Percentiles rank a stretch among this genome's conserved stretches.
These are phyloP conservation scores for Crithidia fasciculata DNA, from an alignment of 208 protist genomes.

Conservation along the genomic window DNA sequence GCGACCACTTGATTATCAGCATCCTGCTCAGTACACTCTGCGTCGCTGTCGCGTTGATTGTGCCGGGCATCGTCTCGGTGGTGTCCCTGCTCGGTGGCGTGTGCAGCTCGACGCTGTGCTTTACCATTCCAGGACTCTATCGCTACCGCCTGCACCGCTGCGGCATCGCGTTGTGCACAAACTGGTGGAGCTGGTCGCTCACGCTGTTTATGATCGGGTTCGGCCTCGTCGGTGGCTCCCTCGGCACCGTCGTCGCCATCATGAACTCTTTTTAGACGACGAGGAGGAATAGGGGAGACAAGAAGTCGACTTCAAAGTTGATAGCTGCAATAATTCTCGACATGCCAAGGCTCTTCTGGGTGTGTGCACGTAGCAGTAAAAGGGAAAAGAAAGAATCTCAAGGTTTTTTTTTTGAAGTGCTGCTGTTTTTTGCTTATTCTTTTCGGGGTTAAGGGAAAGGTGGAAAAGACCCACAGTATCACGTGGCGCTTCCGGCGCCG, in stretches of 20 bases:
- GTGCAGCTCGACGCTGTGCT: constrained; percentile 74
- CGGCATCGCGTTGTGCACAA: constrained; percentile 28
- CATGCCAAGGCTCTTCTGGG: no score
- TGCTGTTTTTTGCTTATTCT: no score
- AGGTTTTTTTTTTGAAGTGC: neutral
- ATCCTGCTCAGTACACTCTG: constrained; percentile 54
- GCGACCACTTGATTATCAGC: constrained; percentile 72
- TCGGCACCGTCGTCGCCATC: neutral
- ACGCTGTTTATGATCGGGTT: constrained; percentile 1
- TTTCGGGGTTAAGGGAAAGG: no score
- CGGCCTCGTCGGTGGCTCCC: neutral
- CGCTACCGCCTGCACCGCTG: constrained; percentile 53
- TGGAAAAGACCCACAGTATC: no score
- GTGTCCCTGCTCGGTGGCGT: constrained; percentile 66
- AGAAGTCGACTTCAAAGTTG: neutral
- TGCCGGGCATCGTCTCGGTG: constrained; percentile 66
- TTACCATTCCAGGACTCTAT: constrained; percentile 67
- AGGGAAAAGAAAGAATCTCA: neutral
- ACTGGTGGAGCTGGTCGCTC: neutral
- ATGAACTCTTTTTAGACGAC: constrained; percentile 2
- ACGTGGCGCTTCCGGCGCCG: no score
- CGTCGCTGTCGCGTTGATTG: constrained; percentile 53
- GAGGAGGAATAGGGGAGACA: neutral
- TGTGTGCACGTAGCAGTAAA: neutral
- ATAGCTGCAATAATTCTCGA: no score